Conservation (phyloP, 129 eudicot genomes). For the Artemisia annua region DNA sequence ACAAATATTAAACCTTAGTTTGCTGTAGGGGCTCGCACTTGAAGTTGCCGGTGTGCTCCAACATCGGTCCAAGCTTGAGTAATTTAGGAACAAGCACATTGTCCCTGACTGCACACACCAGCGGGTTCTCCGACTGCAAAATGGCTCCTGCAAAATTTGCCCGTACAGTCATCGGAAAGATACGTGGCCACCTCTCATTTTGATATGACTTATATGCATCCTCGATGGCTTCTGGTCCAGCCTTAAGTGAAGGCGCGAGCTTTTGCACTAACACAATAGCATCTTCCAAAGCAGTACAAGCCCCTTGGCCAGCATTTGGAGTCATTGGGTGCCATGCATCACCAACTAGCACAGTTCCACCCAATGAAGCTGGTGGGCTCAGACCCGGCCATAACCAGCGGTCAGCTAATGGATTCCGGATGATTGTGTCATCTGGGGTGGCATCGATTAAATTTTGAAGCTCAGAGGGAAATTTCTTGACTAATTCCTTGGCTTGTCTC, state of each 20-base stretch:
- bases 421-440: slow-evolving; percentile 71
- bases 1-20: not conserved
- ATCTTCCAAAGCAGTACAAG: slow-evolving; percentile 94
- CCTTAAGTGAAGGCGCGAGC: slow-evolving; percentile 50
- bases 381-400: slow-evolving; percentile 91
- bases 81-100: slow-evolving; percentile 72
- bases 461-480: slow-evolving; percentile 66
- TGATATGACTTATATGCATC: slow-evolving; percentile 62
- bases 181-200: slow-evolving; percentile 67
- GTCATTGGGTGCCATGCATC: slow-evolving; percentile 99
- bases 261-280: slow-evolving; percentile 71
- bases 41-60: slow-evolving; percentile 75
- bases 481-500: slow-evolving; percentile 55
- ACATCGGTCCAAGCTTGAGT: slow-evolving; percentile 66
- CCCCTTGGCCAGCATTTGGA: slow-evolving; percentile 98
- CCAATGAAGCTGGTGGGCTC: slow-evolving; percentile 70
- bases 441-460: slow-evolving; percentile 50
- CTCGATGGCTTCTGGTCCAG: slow-evolving; percentile 49
- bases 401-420: slow-evolving; percentile 68
- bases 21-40: slow-evolving; percentile 52
- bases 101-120: slow-evolving; percentile 71
- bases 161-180: slow-evolving; percentile 70
- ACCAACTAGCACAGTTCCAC: slow-evolving; percentile 74
- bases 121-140: slow-evolving; percentile 75
- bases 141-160: slow-evolving; percentile 71